Percentiles rank a stretch among this genome's conserved stretches.
Conservation (phyloP, 2,329 filamentous ascomycete genomes). For the Dothideomycetidae sp. region DNA sequence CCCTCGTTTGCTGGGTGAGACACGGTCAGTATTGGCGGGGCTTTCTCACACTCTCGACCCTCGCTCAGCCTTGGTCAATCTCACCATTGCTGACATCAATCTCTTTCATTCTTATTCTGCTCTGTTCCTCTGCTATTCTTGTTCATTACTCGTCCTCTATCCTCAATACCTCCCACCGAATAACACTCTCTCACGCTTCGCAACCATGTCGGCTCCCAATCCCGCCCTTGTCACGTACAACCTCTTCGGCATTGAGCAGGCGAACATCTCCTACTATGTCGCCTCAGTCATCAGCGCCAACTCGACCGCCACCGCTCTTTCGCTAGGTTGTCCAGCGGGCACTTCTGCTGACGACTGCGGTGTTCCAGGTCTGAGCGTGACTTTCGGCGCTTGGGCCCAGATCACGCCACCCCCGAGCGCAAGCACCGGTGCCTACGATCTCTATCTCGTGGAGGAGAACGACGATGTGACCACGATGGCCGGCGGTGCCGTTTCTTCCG, state of each 20-base stretch:
- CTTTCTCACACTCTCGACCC: too few species aligned
- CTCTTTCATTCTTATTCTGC: too few species aligned
- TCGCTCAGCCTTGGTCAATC: too few species aligned
- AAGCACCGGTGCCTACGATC: slow-evolving; percentile 3
- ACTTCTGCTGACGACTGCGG: slow-evolving; percentile 3
- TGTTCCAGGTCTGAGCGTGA: slow-evolving; percentile 1
- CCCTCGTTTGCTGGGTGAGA: too few species aligned
- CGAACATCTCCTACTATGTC: neutral
- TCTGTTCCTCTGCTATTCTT: too few species aligned
- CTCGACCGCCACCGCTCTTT: slow-evolving; percentile 2
- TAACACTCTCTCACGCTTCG: neutral
- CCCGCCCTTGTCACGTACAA: slow-evolving; percentile 4
- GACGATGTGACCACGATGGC: slow-evolving; percentile 1
- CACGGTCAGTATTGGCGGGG: too few species aligned
- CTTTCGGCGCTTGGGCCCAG: slow-evolving; percentile 5
- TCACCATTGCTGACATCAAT: too few species aligned
- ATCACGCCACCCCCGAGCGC: slow-evolving; percentile 1
- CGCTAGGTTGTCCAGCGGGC: slow-evolving; percentile 1
- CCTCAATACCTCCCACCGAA: too few species aligned
- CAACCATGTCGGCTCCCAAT: slow-evolving; percentile 5
- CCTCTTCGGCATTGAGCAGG: neutral
- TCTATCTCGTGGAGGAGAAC: slow-evolving; percentile 4
- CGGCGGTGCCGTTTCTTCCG: neutral
- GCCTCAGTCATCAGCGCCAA: slow-evolving; percentile 7
- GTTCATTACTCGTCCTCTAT: too few species aligned